Conservation (phyloP, 2,329 filamentous ascomycete genomes). For the Sclerotinia sclerotiorum region DNA sequence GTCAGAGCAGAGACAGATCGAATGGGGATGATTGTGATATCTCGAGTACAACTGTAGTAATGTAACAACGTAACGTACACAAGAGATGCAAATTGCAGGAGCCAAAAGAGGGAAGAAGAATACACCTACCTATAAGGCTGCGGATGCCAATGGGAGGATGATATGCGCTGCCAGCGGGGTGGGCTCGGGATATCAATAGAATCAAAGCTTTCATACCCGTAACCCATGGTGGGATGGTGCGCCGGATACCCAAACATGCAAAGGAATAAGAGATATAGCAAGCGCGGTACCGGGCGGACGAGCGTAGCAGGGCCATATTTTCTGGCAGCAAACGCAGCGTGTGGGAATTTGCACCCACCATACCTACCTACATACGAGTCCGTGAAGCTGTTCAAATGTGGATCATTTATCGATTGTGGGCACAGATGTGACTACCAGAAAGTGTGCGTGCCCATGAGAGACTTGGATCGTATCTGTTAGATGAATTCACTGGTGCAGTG, state of each 20-base stretch:
- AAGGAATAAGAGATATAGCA: background rate
- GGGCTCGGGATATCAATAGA: slow-evolving; percentile 7
- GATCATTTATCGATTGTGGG: slow-evolving; percentile 12
- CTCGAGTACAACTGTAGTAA: slow-evolving; percentile 9
- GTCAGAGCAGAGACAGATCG: slow-evolving; percentile 19
- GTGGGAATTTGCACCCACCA: background rate
- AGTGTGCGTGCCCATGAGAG: background rate
- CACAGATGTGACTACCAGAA: slow-evolving; percentile 24
- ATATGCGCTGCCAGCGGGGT: slow-evolving; percentile 10
- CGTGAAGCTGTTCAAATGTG: slow-evolving; percentile 9
- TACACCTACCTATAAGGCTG: background rate
- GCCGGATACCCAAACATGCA: slow-evolving; percentile 14
- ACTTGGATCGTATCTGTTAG: slow-evolving; percentile 1
- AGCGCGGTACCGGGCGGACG: background rate
- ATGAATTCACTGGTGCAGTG: slow-evolving; percentile 4
- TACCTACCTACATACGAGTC: background rate
- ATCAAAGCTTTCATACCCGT: slow-evolving; percentile 14
- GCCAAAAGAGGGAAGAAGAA: background rate
- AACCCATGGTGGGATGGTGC: slow-evolving; percentile 16
- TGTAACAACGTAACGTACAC: background rate
- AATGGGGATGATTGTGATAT: slow-evolving; percentile 1
- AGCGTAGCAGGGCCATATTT: background rate
- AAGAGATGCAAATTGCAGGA: slow-evolving; percentile 7
- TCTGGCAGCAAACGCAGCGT: background rate
- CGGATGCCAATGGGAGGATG: slow-evolving; percentile 2